Evolutionary conservation across 768 basidiomycete genomes (phyloP).

Genomic region (Leccinum aurantiacum): DNA sequence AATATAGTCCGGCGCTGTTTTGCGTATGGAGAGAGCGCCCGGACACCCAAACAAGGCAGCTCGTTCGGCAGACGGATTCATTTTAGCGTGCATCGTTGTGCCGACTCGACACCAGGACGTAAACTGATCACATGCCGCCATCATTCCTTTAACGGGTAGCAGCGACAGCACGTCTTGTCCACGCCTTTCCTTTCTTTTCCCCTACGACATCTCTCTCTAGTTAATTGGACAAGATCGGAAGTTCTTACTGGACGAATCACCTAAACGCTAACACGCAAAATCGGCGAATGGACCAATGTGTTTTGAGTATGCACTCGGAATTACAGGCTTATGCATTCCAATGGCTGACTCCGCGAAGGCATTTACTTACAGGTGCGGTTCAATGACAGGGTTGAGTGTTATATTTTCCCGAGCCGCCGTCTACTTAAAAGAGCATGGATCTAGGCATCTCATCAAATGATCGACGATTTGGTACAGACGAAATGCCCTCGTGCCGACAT

Average conservation of each 20-base stretch:
- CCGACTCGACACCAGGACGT: constrained; percentile 24
- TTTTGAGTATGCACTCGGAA: constrained; percentile 15
- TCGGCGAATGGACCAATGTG: constrained; percentile 6
- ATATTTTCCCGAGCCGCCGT: constrained; percentile 17
- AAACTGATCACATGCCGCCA: constrained; percentile 24
- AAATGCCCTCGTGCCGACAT: constrained; percentile 14
- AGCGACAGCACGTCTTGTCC: constrained; percentile 18
- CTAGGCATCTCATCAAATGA: constrained; percentile 25
- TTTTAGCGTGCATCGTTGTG: constrained; percentile 9
- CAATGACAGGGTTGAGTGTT: constrained; percentile 19
- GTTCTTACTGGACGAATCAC: constrained; percentile 1
- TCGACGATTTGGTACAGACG: constrained; percentile 17
- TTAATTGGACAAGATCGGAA: background rate
- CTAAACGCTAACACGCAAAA: constrained; percentile 5
- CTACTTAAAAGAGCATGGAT: constrained; percentile 15
- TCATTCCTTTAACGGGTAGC: constrained; percentile 18
- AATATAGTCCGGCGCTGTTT: constrained; percentile 12
- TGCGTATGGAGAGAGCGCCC: constrained; percentile 14
- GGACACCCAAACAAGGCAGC: background rate
- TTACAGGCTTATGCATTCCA: constrained; percentile 6
- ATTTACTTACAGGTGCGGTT: constrained; percentile 11
- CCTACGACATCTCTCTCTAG: background rate
- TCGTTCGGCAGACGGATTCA: constrained; percentile 12
- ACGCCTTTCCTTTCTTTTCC: constrained; percentile 1
- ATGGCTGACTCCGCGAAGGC: constrained; percentile 25